A percentile compares a stretch with the other conserved stretches of the same genome.
Evolutionary conservation across 352 stramenopile genomes (phyloP).

Genomic region (Ophiocytium majus): DNA sequence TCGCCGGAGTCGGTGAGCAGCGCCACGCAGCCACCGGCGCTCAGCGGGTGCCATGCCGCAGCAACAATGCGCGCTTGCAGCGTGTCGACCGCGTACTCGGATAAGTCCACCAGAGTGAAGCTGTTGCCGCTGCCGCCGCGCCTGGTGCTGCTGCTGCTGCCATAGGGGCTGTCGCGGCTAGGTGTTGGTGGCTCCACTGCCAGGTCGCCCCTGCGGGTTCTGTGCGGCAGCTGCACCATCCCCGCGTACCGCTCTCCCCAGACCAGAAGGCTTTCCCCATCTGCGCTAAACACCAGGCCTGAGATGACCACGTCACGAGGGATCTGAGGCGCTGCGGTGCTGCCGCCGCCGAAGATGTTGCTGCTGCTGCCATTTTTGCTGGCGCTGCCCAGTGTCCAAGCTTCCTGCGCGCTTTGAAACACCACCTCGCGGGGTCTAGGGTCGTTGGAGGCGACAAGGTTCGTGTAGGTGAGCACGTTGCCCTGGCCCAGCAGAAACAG

Average conservation of each 20-base stretch:
- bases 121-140: not conserved
- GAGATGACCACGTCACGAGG: not conserved
- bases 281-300: not conserved
- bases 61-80: not conserved
- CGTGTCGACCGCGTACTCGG: not conserved
- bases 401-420: not conserved
- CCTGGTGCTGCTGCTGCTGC: too few relatives aligned
- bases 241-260: not conserved
- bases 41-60: conserved; percentile 9
- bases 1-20: not conserved
- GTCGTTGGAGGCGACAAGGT: not conserved
- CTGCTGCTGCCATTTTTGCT: not conserved
- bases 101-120: not conserved
- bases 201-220: not conserved
- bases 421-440: not conserved
- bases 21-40: not conserved
- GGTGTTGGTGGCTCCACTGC: not conserved
- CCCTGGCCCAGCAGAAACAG: not conserved
- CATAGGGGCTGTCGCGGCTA: not conserved
- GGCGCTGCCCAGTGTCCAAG: too few relatives aligned
- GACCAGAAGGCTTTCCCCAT: conserved; percentile 10
- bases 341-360: not conserved
- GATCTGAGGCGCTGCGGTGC: not conserved
- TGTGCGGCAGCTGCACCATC: not conserved
- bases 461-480: not conserved